These are phyloP conservation scores for Crithidia fasciculata DNA, from an alignment of 208 protist species.

Conservation along the genomic window DNA sequence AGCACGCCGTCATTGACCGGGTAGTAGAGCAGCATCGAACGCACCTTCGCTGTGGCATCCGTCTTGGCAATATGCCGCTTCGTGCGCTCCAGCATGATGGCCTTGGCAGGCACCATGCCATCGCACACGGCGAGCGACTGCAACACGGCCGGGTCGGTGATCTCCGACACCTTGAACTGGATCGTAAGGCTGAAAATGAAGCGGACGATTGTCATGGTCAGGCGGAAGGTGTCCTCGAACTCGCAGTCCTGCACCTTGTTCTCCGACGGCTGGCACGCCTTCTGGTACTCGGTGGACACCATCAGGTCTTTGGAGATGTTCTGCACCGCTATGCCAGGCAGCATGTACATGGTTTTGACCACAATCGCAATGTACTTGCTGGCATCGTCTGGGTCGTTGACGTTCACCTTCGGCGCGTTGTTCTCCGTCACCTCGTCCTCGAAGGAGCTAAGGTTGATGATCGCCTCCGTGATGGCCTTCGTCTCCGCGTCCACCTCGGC, in stretches of 20 bases:
- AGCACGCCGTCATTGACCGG: constrained; percentile 85
- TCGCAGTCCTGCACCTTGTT: constrained; percentile 73
- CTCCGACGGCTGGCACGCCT: constrained; percentile 74
- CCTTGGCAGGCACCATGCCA: constrained; percentile 80
- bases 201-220: constrained; percentile 72
- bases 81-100: constrained; percentile 86
- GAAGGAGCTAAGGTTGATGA: constrained; percentile 83
- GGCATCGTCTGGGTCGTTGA: constrained; percentile 50
- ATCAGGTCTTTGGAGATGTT: constrained; percentile 73
- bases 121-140: constrained; percentile 57
- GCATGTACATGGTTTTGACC: constrained; percentile 91
- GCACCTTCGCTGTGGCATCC: constrained; percentile 89
- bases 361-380: constrained; percentile 79
- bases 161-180: constrained; percentile 86
- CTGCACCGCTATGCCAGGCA: constrained; percentile 64
- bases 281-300: constrained; percentile 79
- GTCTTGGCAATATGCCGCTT: constrained; percentile 78
- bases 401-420: constrained; percentile 80
- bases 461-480: constrained; percentile 58
- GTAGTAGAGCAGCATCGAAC: constrained; percentile 89
- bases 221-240: constrained; percentile 75
- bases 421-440: constrained; percentile 77
- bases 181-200: constrained; percentile 89
- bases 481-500: constrained; percentile 48
- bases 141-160: constrained; percentile 67